These are phyloP conservation scores for Linum trigynum DNA, from an alignment of 345 rosid genomes.

Conservation along the genomic window DNA sequence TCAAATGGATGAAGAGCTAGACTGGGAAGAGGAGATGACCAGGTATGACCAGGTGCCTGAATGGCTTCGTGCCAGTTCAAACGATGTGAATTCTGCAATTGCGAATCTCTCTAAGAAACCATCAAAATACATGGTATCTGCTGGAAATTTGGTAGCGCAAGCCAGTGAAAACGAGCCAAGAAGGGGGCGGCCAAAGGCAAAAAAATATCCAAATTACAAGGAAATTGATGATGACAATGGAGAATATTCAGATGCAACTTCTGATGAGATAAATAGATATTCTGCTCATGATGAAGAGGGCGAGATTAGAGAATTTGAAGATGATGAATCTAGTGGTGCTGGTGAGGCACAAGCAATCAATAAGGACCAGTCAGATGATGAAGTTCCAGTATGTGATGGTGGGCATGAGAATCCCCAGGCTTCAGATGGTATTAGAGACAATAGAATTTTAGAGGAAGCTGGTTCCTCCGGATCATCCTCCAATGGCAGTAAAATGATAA, in stretches of 20 bases:
- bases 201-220: slow-evolving; percentile 76
- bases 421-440: slow-evolving; percentile 42
- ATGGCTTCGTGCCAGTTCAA: slow-evolving; percentile 89
- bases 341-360: slow-evolving; percentile 39
- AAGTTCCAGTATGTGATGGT: slow-evolving; percentile 42
- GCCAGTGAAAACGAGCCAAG: slow-evolving; percentile 62
- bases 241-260: slow-evolving; percentile 80
- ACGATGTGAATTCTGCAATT: slow-evolving; percentile 63
- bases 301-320: slow-evolving; percentile 70
- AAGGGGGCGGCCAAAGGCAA: slow-evolving; percentile 83
- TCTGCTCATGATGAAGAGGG: slow-evolving; percentile 86
- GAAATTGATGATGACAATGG: slow-evolving; percentile 88
- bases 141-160: slow-evolving; percentile 39
- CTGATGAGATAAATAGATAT: slow-evolving; percentile 70
- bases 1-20: slow-evolving; percentile 98
- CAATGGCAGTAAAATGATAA: slow-evolving; percentile 51
- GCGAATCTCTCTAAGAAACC: slow-evolving; percentile 85
- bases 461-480: slow-evolving; percentile 93
- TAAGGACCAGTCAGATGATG: slow-evolving; percentile 78
- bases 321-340: slow-evolving; percentile 70
- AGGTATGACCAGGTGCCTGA: slow-evolving; percentile 87
- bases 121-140: slow-evolving; percentile 50
- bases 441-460: slow-evolving; percentile 44
- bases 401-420: slow-evolving; percentile 47
- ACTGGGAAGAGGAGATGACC: slow-evolving; percentile 94